These are phyloP conservation scores for Claviceps sp. DNA, from an alignment of 2,329 filamentous ascomycete species.

Conservation along the genomic window DNA sequence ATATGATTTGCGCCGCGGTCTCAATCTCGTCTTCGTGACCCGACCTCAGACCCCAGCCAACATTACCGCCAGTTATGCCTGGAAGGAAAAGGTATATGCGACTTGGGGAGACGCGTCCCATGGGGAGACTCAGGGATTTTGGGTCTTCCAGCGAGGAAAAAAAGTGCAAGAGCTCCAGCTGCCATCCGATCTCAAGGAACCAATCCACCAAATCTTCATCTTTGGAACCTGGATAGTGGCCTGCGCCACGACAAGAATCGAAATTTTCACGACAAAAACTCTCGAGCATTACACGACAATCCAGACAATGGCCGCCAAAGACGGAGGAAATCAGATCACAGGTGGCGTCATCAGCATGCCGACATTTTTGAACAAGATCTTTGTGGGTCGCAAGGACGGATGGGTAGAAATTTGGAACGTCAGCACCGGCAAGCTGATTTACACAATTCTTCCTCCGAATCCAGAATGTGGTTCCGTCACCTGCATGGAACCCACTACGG, in stretches of 20 bases:
- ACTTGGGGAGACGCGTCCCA: conserved; percentile 61
- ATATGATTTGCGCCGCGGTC: conserved; percentile 79
- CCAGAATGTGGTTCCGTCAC: conserved; percentile 69
- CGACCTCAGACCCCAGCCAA: conserved; percentile 73
- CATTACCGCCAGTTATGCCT: conserved; percentile 78
- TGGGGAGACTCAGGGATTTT: conserved; percentile 53
- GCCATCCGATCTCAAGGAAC: conserved; percentile 51
- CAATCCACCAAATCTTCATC: conserved; percentile 63
- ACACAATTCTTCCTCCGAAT: conserved; percentile 70
- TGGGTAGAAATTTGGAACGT: conserved; percentile 96
- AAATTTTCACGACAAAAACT: conserved; percentile 77
- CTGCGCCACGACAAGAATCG: conserved; percentile 59
- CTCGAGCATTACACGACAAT: conserved; percentile 87
- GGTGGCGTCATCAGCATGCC: conserved; percentile 78
- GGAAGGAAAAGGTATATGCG: conserved; percentile 78
- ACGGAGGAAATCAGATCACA: conserved; percentile 55
- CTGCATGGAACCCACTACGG: conserved; percentile 71
- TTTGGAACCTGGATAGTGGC: conserved; percentile 89
- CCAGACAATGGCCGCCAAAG: conserved; percentile 39
- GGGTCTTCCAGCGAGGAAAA: conserved; percentile 86
- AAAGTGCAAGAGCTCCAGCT: conserved; percentile 62
- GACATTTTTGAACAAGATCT: conserved; percentile 91
- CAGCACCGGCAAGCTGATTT: conserved; percentile 79
- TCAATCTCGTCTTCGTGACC: conserved; percentile 88
- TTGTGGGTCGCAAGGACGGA: conserved; percentile 76